Evolutionary conservation across 1,139 yeast genomes (phyloP).

Genomic region (Saccharomyces hybrid): DNA sequence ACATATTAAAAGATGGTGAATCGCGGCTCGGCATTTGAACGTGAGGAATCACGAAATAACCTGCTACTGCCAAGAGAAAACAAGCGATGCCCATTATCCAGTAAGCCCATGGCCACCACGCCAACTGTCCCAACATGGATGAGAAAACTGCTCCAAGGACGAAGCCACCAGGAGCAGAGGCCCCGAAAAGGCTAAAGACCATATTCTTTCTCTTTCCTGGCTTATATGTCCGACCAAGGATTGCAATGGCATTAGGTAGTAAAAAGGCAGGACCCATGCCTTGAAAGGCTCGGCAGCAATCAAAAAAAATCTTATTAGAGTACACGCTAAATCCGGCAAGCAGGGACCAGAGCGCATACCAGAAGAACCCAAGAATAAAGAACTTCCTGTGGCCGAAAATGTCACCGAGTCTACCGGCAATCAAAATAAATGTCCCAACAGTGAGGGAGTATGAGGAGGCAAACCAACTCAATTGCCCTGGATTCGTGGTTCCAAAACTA

Average conservation of each 20-base stretch:
- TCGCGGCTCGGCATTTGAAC: not conserved
- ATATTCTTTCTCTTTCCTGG: constrained; percentile 37
- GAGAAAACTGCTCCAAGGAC: constrained; percentile 41
- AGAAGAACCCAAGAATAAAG: constrained; percentile 41
- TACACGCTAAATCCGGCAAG: constrained; percentile 45
- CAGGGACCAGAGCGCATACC: constrained; percentile 45
- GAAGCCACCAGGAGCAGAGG: constrained; percentile 46
- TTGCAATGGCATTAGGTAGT: constrained; percentile 51
- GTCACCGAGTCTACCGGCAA: constrained; percentile 61
- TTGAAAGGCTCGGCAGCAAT: constrained; percentile 48
- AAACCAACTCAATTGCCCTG: constrained; percentile 11
- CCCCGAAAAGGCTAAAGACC: constrained; percentile 44
- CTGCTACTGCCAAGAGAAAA: constrained; percentile 27
- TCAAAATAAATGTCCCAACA: constrained; percentile 38
- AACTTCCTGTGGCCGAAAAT: constrained; percentile 48
- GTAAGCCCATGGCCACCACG: constrained; percentile 46
- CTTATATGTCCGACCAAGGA: constrained; percentile 41
- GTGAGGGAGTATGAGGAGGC: constrained; percentile 3
- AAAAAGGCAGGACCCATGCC: constrained; percentile 55
- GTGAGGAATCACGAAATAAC: constrained; percentile 34
- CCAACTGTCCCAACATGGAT: constrained; percentile 37
- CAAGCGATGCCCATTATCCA: constrained; percentile 37
- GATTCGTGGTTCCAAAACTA: constrained; percentile 10
- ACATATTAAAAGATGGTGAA: not conserved
- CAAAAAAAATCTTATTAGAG: constrained; percentile 39